Evolutionary conservation across 2,329 filamentous ascomycete genomes (phyloP).

Genomic region (Xylaria sp.): DNA sequence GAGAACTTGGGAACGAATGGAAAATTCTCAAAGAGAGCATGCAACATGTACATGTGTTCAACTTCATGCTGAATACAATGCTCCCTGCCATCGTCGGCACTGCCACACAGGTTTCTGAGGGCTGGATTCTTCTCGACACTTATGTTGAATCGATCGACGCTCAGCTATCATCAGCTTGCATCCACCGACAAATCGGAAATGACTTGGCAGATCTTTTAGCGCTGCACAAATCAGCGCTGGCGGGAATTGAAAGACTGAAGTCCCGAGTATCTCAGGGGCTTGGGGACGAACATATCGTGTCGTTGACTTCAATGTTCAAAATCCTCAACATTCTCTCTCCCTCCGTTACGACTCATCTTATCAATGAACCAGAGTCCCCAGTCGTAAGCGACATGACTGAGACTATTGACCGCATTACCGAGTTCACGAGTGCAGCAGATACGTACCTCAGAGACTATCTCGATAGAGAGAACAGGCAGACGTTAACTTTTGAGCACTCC

Average conservation of each 20-base stretch:
- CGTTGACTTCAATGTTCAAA: slow-evolving; percentile 22
- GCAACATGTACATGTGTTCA: slow-evolving; percentile 39
- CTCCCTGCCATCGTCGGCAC: slow-evolving; percentile 47
- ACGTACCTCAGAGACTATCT: slow-evolving; percentile 21
- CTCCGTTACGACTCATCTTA: slow-evolving; percentile 26
- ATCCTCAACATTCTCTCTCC: slow-evolving; percentile 30
- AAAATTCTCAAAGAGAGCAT: slow-evolving; percentile 45
- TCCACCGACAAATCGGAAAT: slow-evolving; percentile 37
- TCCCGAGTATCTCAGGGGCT: slow-evolving; percentile 18
- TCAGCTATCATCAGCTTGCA: slow-evolving; percentile 32
- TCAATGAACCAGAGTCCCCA: slow-evolving; percentile 23
- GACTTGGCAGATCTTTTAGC: slow-evolving; percentile 32
- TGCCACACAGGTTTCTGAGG: slow-evolving; percentile 31
- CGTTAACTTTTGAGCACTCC: slow-evolving; percentile 14
- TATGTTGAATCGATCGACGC: slow-evolving; percentile 42
- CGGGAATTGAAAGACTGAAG: slow-evolving; percentile 27
- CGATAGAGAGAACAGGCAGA: neutral
- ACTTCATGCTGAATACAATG: slow-evolving; percentile 49
- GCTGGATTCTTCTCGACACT: slow-evolving; percentile 47
- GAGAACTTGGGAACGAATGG: slow-evolving; percentile 43
- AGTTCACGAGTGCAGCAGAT: slow-evolving; percentile 25
- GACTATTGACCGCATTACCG: slow-evolving; percentile 21
- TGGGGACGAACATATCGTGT: slow-evolving; percentile 23
- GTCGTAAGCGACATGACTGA: slow-evolving; percentile 15
- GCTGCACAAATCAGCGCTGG: slow-evolving; percentile 31